Conservation (phyloP, 2,329 filamentous ascomycete genomes). For the Fusarium poae region DNA sequence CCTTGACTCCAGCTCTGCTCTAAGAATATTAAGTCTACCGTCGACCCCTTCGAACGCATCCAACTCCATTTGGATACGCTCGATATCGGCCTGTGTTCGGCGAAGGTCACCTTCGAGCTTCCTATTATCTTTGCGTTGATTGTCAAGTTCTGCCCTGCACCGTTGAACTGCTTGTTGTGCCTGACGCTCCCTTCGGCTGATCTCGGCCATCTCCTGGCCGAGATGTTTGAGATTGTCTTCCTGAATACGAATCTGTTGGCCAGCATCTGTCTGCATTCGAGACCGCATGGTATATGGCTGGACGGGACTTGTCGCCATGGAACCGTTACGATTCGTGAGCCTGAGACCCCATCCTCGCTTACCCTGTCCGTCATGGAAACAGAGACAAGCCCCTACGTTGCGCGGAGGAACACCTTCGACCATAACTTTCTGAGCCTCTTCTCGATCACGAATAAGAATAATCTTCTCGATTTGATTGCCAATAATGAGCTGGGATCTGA, state of each 20-base stretch:
- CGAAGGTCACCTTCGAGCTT: slow-evolving; percentile 68
- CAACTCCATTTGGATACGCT: slow-evolving; percentile 67
- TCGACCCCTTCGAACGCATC: slow-evolving; percentile 77
- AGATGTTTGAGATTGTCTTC: slow-evolving; percentile 66
- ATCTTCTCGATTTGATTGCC: slow-evolving; percentile 85
- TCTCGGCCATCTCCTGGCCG: slow-evolving; percentile 64
- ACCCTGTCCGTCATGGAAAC: slow-evolving; percentile 70
- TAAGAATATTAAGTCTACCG: slow-evolving; percentile 71
- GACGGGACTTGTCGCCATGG: slow-evolving; percentile 58
- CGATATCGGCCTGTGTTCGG: slow-evolving; percentile 70
- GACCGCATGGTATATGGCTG: slow-evolving; percentile 65
- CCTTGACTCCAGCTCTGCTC: slow-evolving; percentile 67
- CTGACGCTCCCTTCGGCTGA: slow-evolving; percentile 63
- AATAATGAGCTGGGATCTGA: slow-evolving; percentile 87
- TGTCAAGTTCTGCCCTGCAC: slow-evolving; percentile 61
- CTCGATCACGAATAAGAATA: slow-evolving; percentile 77
- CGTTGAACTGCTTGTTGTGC: slow-evolving; percentile 63
- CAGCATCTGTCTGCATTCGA: slow-evolving; percentile 85
- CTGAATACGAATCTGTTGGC: slow-evolving; percentile 71
- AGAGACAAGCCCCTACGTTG: slow-evolving; percentile 81
- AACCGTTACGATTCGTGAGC: slow-evolving; percentile 61
- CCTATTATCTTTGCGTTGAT: slow-evolving; percentile 55
- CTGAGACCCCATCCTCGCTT: slow-evolving; percentile 70
- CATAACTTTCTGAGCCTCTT: slow-evolving; percentile 77
- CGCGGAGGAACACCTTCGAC: slow-evolving; percentile 69